Percentiles rank a stretch among this genome's conserved stretches.
Conservation (phyloP, 345 rosid species). For the Eucalyptus erythrocorys region DNA sequence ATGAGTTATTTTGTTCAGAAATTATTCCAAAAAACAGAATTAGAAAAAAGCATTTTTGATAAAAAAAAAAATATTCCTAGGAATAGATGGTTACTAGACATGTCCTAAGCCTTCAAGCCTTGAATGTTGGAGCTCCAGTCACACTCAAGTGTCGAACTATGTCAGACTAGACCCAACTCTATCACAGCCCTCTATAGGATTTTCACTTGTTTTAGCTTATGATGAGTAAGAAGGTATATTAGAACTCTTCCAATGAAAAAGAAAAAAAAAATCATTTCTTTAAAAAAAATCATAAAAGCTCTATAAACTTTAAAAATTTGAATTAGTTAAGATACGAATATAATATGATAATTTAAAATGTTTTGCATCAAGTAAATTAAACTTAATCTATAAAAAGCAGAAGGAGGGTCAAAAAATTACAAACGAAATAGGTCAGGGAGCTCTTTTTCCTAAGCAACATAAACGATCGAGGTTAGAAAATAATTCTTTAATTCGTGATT, state of each 20-base stretch:
- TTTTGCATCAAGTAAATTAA: background rate
- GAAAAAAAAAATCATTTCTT: background rate
- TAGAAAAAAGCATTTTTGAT: accelerated
- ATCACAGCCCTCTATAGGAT: background rate
- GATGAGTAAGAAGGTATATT: background rate
- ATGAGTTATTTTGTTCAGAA: accelerated
- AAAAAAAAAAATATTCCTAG: accelerated
- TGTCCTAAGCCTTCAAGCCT: background rate
- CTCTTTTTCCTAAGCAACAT: background rate
- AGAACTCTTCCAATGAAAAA: background rate
- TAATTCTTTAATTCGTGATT: background rate
- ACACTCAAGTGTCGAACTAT: background rate
- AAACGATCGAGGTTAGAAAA: background rate
- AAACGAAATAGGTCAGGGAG: background rate
- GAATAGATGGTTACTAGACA: accelerated
- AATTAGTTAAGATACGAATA: background rate
- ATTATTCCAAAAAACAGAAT: accelerated
- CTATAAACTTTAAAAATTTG: background rate
- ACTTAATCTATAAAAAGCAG: background rate
- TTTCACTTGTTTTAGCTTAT: background rate
- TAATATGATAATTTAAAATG: background rate
- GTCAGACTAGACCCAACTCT: background rate
- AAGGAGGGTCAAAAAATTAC: background rate
- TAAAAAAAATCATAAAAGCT: background rate
- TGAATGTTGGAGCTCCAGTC: background rate